phyloP scores from a whole-genome alignment of 805 yeast genomes.

The Candida vaughaniae region DNA sequence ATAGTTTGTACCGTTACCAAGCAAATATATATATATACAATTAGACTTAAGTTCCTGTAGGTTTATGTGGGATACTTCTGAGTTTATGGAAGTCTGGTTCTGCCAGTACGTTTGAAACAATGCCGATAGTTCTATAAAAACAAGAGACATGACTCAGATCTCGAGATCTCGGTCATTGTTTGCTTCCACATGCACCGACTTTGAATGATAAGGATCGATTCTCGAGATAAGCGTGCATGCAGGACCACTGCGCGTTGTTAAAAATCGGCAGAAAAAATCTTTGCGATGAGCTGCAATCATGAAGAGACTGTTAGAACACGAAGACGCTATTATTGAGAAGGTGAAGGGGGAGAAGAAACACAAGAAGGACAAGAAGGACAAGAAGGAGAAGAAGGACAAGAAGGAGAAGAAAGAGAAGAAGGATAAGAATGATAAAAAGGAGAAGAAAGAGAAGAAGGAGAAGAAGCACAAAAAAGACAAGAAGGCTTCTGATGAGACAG shows the following conservation, averaged over 20 bases:
- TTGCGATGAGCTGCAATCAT: constrained; percentile 2
- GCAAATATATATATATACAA: too few species aligned
- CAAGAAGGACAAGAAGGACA: constrained; percentile 12
- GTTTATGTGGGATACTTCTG: too few species aligned
- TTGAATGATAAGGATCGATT: background rate
- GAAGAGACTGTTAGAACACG: constrained; percentile 10
- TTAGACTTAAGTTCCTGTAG: too few species aligned
- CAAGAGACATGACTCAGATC: too few species aligned
- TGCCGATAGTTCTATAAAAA: too few species aligned
- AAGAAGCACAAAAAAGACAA: constrained; percentile 17
- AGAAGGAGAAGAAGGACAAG: constrained; percentile 10
- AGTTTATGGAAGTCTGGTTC: too few species aligned
- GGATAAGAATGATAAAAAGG: constrained; percentile 18
- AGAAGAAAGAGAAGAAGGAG: constrained; percentile 11
- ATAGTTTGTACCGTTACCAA: background rate
- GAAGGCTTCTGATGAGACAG: constrained; percentile 1
- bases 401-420: constrained; percentile 12
- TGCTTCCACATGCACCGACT: background rate
- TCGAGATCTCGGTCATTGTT: background rate
- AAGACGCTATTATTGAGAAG: constrained; percentile 10
- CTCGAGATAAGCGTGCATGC: constrained; percentile 5
- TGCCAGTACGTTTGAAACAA: too few species aligned
- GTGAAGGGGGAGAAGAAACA: constrained; percentile 7
- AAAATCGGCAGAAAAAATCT: constrained; percentile 4
- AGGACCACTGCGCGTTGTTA: background rate